Base-by-base conservation (phyloP, 2,329 filamentous ascomycete species). In the Beauveria sp. region DNA sequence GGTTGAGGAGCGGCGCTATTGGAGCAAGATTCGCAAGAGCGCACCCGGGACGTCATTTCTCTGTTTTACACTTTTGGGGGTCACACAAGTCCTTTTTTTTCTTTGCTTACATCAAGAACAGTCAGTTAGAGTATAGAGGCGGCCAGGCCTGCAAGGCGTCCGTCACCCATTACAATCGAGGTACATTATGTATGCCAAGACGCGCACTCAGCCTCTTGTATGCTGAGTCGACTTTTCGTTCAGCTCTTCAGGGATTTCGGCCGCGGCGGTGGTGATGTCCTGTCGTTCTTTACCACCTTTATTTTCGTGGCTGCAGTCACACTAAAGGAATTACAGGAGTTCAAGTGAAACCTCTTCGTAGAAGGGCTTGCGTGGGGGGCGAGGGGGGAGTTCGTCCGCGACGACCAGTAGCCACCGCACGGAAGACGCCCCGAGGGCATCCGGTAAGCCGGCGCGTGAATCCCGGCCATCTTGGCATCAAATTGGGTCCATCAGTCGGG, bases 61-160 rank as follows among this genome's bases (percentile, higher is more conserved):
- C 45, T 24, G 10, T 38, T 57, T 40, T n/a, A 22, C 38, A 43
- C 34, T 38, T 40, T 54, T 42, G 7, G 49, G 38, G 40, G 8
- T 50, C 42, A 43, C 24, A 42, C 26, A n/a, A 24, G 20, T 14
- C 7, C 18, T 20, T 57, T 34, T 18, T 43, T 9, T 42, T 26
- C 8, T 45, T 26, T 30, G 22, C 22, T 28, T n/a, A 16, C 26
- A 12, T 38, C 12, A 16, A 38, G 34, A 38, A 28, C 22, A 30
- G 18, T 22, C 49, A 53, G 26, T n/a, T 53, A 60, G 58, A 60
- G 43, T 26, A 59, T 59, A 52, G 47, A 59, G 9, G 24, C 56
- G 46, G 46, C 26, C n/a, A 26, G 18, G 26, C 30, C 28, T 58
- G 45, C 43, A 26, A 49, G 55, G 26, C 43, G 55, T 14, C 30